Base-by-base conservation (phyloP, 257 asterid species). In the Petrea volubilis region DNA sequence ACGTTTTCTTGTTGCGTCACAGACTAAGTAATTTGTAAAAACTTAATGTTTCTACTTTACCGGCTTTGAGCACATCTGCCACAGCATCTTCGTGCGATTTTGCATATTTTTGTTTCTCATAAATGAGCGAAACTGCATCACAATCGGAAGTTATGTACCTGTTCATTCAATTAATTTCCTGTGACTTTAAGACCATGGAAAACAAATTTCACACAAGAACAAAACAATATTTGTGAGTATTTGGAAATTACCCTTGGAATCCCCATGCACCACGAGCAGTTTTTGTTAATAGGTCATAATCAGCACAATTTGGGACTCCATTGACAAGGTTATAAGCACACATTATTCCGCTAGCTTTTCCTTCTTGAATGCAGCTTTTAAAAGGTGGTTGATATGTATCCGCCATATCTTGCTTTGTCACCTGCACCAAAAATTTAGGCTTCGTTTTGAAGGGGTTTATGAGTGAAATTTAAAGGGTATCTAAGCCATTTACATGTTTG, bases 141-240 rank as follows among this genome's bases (percentile, higher is more conserved):
- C 96, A 87, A 14, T 89, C 96, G 13, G 96, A 83, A 0, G 74
- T 71, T 29, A 89, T 84, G 58, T 87, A 85, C 87, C 94, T 90
- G 71, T n/a, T 56, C 49, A 29, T 23, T 49, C n/a, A n/a, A n/a
- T 34, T 47, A 38, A 7, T 36, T 47, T 4, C 24, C 60, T 46
- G 36, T 13, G n/a, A 55, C 36, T 52, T 53, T 59, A 64, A 43
- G 49, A 21, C 53, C 13, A 49, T 64, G 13, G 3, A 12, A 17
- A 46, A 20, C 64, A 47, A 14, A 18, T 28, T 43, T 10, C 18
- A 44, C 9, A 38, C 29, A 2, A 57, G 63, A 25, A 6, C 6
- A 29, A 24, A 28, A 55, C 17, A 60, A 33, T 8, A 33, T n/a
- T 10, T 44, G 6, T 6, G 1, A 60, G 12, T 4, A 28, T 33